Percentiles rank a stretch among this genome's conserved stretches.
phyloP scores from a whole-genome alignment of 2,329 filamentous ascomycete genomes.

The Zymoseptoria tritici region DNA sequence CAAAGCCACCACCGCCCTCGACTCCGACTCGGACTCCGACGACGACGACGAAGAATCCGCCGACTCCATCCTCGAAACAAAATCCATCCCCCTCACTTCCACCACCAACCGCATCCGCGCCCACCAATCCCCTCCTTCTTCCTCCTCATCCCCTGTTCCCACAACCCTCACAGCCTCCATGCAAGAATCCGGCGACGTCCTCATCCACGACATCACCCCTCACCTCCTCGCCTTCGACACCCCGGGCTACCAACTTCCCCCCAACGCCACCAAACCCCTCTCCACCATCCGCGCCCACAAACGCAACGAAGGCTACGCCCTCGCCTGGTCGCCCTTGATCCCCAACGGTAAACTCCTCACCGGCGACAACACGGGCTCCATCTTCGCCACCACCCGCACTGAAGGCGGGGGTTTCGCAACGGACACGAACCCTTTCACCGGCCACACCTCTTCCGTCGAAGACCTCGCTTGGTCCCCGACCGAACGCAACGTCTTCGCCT shows the following conservation, averaged over 20 bases:
- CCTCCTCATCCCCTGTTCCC: constrained; percentile 57
- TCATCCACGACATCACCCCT: constrained; percentile 90
- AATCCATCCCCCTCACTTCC: constrained; percentile 73
- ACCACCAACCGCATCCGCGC: constrained; percentile 91
- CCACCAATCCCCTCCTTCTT: constrained; percentile 68
- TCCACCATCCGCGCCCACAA: constrained; percentile 87
- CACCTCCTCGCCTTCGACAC: constrained; percentile 85
- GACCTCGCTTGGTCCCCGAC: constrained; percentile 95
- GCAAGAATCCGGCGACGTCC: constrained; percentile 80
- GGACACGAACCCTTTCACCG: constrained; percentile 73
- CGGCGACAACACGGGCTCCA: constrained; percentile 82
- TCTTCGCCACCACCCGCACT: constrained; percentile 79
- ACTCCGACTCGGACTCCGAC: constrained; percentile 61
- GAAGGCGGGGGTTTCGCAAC: constrained; percentile 86
- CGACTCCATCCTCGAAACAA: constrained; percentile 90
- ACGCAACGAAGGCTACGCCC: constrained; percentile 75
- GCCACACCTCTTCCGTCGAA: constrained; percentile 80
- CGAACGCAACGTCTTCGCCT: constrained; percentile 89
- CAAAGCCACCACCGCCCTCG: constrained; percentile 57
- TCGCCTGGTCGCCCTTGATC: constrained; percentile 89
- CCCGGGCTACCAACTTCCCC: constrained; percentile 70
- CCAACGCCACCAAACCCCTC: constrained; percentile 80
- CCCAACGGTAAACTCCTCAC: constrained; percentile 80
- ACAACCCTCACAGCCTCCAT: constrained; percentile 84
- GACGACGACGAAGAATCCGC: constrained; percentile 66